These are phyloP conservation scores for Psilocybe cubensis DNA, from an alignment of 768 basidiomycete genomes.

Conservation along the genomic window DNA sequence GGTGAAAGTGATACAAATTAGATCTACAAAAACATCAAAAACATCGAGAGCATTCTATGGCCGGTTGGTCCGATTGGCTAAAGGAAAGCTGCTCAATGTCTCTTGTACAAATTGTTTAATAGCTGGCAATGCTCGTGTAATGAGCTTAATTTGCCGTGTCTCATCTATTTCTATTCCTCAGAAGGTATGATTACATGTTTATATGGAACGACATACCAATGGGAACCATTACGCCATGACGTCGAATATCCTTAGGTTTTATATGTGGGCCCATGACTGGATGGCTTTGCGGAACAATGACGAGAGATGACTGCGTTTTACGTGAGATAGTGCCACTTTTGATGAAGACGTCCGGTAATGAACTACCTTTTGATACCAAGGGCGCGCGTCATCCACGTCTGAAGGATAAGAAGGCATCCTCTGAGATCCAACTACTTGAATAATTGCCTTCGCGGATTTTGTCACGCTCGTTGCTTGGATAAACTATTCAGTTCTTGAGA, in stretches of 20 bases:
- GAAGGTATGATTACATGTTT: not conserved
- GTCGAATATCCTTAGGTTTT: constrained; percentile 50
- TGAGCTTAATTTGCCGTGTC: constrained; percentile 74
- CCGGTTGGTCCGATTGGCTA: constrained; percentile 22
- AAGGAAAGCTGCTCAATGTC: constrained; percentile 14
- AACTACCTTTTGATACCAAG: constrained; percentile 76
- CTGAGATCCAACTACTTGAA: constrained; percentile 78
- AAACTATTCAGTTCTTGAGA: not conserved
- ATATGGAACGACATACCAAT: constrained; percentile 49
- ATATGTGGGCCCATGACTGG: constrained; percentile 46
- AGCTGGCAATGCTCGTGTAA: constrained; percentile 64
- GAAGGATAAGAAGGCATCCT: constrained; percentile 57
- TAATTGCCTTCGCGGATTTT: constrained; percentile 66
- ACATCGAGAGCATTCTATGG: not conserved
- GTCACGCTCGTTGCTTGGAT: constrained; percentile 31
- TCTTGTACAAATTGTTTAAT: constrained; percentile 62
- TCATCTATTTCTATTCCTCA: constrained; percentile 49
- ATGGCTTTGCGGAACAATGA: constrained; percentile 71
- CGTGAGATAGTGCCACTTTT: not conserved
- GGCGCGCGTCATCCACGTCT: constrained; percentile 55
- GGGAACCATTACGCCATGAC: constrained; percentile 66
- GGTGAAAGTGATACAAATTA: not conserved
- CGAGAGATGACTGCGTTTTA: constrained; percentile 63
- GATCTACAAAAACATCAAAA: not conserved
- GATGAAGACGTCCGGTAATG: not conserved